Evolutionary conservation across 192 early-diverging fungal genomes (phyloP).

Genomic region (Podila minutissima): DNA sequence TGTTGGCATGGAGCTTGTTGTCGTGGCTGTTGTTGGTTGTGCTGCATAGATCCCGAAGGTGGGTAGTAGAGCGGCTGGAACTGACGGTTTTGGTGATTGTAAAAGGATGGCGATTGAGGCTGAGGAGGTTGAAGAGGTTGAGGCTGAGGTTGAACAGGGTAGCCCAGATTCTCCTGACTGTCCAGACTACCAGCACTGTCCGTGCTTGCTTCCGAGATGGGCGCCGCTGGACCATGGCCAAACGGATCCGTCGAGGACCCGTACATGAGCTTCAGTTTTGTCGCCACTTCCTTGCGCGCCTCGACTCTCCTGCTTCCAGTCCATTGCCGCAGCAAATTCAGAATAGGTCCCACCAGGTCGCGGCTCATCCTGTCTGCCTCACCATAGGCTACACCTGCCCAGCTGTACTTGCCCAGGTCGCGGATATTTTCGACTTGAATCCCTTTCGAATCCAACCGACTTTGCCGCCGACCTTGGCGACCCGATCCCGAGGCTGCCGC

Average conservation of each 20-base stretch:
- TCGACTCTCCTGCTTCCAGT: conserved; percentile 23
- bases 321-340: conserved; percentile 32
- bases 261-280: conserved; percentile 47
- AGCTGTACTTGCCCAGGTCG: conserved; percentile 44
- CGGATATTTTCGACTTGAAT: conserved; percentile 19
- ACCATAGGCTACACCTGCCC: conserved; percentile 41
- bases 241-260: conserved; percentile 26
- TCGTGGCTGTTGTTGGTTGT: not conserved
- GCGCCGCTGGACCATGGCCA: conserved; percentile 5
- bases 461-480: not conserved
- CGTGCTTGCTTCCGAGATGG: conserved; percentile 28
- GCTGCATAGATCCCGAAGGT: not conserved
- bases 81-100: not conserved
- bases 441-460: not conserved
- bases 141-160: not conserved
- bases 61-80: not conserved
- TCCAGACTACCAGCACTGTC: conserved; percentile 20
- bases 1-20: not conserved
- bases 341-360: conserved; percentile 40
- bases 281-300: conserved; percentile 41
- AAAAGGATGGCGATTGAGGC: not conserved
- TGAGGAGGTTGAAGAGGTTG: not conserved
- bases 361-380: conserved; percentile 41
- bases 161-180: not conserved
- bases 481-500: not conserved